A percentile compares a stretch with the other conserved stretches of the same genome.
These are phyloP conservation scores for Candida anglica DNA, from an alignment of 805 yeast species.

Conservation along the genomic window DNA sequence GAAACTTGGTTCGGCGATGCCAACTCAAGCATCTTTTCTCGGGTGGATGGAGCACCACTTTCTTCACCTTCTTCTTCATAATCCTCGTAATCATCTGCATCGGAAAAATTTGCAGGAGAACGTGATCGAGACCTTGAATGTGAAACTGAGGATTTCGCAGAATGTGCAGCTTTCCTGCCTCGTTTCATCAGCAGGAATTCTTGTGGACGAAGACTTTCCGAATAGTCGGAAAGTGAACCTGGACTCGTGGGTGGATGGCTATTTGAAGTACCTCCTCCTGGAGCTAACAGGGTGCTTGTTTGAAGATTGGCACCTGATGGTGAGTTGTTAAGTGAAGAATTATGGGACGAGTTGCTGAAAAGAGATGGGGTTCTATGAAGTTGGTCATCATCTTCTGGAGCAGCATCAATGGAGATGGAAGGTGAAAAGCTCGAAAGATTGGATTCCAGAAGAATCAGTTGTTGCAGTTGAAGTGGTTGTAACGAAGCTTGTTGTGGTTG, in stretches of 20 bases:
- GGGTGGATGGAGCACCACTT: slow-evolving; percentile 22
- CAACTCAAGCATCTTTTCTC: slow-evolving; percentile 62
- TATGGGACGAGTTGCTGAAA: slow-evolving; percentile 47
- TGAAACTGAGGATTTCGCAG: slow-evolving; percentile 20
- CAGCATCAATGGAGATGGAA: slow-evolving; percentile 18
- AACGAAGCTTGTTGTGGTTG: not conserved
- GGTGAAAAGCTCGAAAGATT: slow-evolving; percentile 1
- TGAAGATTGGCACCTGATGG: slow-evolving; percentile 10
- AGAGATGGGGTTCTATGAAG: slow-evolving; percentile 54
- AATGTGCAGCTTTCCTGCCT: slow-evolving; percentile 36
- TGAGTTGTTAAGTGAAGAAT: slow-evolving; percentile 27
- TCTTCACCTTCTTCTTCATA: slow-evolving; percentile 25
- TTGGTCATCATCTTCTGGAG: slow-evolving; percentile 35
- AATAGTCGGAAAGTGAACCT: slow-evolving; percentile 12
- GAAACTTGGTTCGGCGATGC: slow-evolving; percentile 55
- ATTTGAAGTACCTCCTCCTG: slow-evolving; percentile 4
- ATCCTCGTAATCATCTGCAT: slow-evolving; percentile 16
- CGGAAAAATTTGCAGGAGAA: slow-evolving; percentile 9
- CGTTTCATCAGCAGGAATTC: slow-evolving; percentile 36
- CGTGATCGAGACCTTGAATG: slow-evolving; percentile 21
- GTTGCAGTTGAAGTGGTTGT: slow-evolving; percentile 1
- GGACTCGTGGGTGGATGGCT: slow-evolving; percentile 10
- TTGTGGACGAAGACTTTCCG: slow-evolving; percentile 26
- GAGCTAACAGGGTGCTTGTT: not conserved
- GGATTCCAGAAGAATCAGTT: slow-evolving; percentile 3